These are phyloP conservation scores for Cryptosporidium muris DNA, from an alignment of 169 alveolate species.

Conservation along the genomic window DNA sequence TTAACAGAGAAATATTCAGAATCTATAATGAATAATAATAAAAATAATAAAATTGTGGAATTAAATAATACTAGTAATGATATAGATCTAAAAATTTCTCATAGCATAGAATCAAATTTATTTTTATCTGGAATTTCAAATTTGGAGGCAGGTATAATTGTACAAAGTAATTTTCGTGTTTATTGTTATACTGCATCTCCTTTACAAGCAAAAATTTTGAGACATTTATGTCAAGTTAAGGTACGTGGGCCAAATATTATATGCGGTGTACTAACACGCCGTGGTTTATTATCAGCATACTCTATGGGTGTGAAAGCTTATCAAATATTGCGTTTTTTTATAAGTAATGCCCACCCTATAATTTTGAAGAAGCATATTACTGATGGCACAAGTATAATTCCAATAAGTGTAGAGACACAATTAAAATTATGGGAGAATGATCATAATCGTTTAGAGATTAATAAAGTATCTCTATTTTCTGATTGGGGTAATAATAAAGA, in stretches of 20 bases:
- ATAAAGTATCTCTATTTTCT: slow-evolving; percentile 14
- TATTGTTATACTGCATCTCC: slow-evolving; percentile 87
- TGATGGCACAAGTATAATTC: slow-evolving; percentile 76
- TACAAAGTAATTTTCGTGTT: slow-evolving; percentile 89
- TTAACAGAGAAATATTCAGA: not conserved
- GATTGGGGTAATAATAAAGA: slow-evolving; percentile 43
- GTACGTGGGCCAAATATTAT: slow-evolving; percentile 87
- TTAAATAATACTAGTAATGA: not conserved
- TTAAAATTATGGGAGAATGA: slow-evolving; percentile 88
- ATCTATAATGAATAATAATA: not conserved
- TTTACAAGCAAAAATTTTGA: slow-evolving; percentile 82
- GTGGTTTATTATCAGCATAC: slow-evolving; percentile 84
- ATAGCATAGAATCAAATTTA: not conserved
- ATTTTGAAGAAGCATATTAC: slow-evolving; percentile 20
- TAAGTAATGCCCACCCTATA: slow-evolving; percentile 81
- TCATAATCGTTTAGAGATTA: slow-evolving; percentile 79
- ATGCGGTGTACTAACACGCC: slow-evolving; percentile 86
- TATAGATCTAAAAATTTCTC: no score
- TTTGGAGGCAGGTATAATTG: slow-evolving; percentile 83
- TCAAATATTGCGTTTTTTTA: slow-evolving; percentile 84
- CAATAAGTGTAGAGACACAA: slow-evolving; percentile 86
- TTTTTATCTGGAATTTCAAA: not conserved
- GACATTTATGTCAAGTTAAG: slow-evolving; percentile 87
- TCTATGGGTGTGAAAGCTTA: slow-evolving; percentile 86
- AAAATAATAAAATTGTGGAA: not conserved